Evolutionary conservation across 768 basidiomycete species (phyloP), one percentile per base, ranked within the genome.

Genomic region (Lactarius sanguifluus): DNA sequence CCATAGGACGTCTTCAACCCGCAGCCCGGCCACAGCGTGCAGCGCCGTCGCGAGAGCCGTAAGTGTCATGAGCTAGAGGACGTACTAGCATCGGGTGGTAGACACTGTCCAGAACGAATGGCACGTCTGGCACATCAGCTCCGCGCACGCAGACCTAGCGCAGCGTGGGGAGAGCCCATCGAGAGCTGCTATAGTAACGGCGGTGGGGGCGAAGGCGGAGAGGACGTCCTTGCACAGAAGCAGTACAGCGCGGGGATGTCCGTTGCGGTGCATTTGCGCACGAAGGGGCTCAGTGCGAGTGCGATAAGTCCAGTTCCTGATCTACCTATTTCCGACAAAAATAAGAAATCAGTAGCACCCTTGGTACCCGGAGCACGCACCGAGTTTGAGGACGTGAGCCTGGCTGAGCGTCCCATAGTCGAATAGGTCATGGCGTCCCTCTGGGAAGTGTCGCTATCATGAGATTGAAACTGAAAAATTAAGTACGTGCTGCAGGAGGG

Each of bases 371-470:
- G 9, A 25, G 34, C 34, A 59, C 79, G 66, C 66, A 91, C 91
- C 91, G 16, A 94, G 83, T 74, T 94, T 92, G 30, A 93, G 75
- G 34, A 92, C 78, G 72, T 83, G 82, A 7, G 81, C 77, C 7
- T 78, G 69, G 30, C 74, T 71, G 16, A 94, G 77, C 9, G 60
- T 59, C 12, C 76, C 73, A 10, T 74, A 71, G 67, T 84, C 73
- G 36, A 94, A 32, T 32, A 7, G 6, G 5, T 6, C 32, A 32
- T 32, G 32, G 32, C 6, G 32, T 5, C 6, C 32, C 8, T 6
- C 32, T 32, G 6, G 32, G 6, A 32, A 32, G 5, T 32, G 6
- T 32, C 32, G 32, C 32, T 32, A 6, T 5, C 7, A 1, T 5
- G 32, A 32, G 6, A 7, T 32, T 6, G 32, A 32, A 6, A 1